Evolutionary conservation across 768 basidiomycete genomes (phyloP).

Genomic region (Naganishia vishniacii): DNA sequence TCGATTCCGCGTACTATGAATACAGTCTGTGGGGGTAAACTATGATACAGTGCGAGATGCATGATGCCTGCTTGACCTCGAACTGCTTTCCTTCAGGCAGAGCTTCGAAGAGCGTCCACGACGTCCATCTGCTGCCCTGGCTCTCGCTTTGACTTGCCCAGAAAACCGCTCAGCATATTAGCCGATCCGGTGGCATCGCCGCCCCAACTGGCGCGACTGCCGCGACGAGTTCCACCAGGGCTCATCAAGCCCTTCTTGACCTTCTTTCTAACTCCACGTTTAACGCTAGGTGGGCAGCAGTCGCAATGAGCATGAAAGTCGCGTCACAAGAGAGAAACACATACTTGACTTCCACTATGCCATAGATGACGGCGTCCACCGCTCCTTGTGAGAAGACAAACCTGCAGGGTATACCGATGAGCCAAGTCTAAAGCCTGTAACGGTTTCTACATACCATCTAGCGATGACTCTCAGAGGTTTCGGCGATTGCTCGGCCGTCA

Average conservation of each 20-base stretch:
- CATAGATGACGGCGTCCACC: conserved; percentile 49
- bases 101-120: conserved; percentile 5
- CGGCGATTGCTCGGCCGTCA: conserved; percentile 34
- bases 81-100: neutral
- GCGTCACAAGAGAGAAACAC: conserved; percentile 18
- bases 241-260: conserved; percentile 41
- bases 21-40: too few species aligned
- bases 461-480: conserved; percentile 41
- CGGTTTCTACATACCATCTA: conserved; percentile 35
- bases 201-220: neutral
- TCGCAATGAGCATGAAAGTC: neutral
- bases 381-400: conserved; percentile 47
- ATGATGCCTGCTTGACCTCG: neutral
- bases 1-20: too few species aligned
- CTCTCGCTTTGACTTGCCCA: conserved; percentile 2
- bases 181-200: conserved; percentile 9
- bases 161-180: conserved; percentile 16
- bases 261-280: conserved; percentile 41
- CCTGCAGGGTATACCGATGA: neutral
- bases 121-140: neutral
- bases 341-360: conserved; percentile 48
- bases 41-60: neutral
- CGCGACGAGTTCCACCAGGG: conserved; percentile 21
- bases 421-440: neutral
- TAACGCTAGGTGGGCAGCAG: conserved; percentile 37